Conservation (phyloP, 2,329 filamentous ascomycete genomes). For the Clathrospora elynae region DNA sequence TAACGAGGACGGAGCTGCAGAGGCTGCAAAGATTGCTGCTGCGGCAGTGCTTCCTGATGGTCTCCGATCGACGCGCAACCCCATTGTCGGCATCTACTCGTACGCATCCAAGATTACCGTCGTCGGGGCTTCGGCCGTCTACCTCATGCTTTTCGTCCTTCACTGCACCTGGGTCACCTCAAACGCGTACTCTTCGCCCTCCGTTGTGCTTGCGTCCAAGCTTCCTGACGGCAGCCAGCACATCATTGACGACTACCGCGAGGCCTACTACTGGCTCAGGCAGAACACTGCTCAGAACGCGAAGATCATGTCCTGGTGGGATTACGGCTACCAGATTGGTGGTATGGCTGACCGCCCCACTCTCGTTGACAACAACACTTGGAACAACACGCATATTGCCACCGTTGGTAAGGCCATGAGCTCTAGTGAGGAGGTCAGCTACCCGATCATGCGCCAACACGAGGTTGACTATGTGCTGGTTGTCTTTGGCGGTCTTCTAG, state of each 20-base stretch:
- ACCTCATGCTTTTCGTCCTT: constrained; percentile 89
- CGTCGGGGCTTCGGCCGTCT: constrained; percentile 72
- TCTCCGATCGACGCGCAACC: constrained; percentile 72
- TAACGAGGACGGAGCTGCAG: constrained; percentile 52
- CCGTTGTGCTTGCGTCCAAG: constrained; percentile 89
- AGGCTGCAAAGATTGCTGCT: constrained; percentile 48
- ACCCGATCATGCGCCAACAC: constrained; percentile 97
- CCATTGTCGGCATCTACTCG: constrained; percentile 82
- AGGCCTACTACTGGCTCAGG: constrained; percentile 98
- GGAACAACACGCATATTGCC: constrained; percentile 99
- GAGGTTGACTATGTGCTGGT: constrained; percentile 99
- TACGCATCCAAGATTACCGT: constrained; percentile 79
- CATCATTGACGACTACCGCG: constrained; percentile 98
- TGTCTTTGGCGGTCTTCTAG: constrained; percentile 92
- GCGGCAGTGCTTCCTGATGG: constrained; percentile 59
- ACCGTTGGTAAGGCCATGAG: constrained; percentile 99
- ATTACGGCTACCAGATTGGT: constrained; percentile 99
- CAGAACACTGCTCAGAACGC: constrained; percentile 95
- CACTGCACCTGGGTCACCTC: constrained; percentile 99
- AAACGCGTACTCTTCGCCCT: constrained; percentile 97
- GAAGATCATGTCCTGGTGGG: constrained; percentile 99
- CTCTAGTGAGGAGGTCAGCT: constrained; percentile 95
- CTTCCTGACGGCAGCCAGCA: constrained; percentile 94
- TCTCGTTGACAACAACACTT: constrained; percentile 98
- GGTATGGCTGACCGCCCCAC: constrained; percentile 98